Base-by-base conservation (phyloP, 352 stramenopile genomes). In the Phytopythium mirpurense region DNA sequence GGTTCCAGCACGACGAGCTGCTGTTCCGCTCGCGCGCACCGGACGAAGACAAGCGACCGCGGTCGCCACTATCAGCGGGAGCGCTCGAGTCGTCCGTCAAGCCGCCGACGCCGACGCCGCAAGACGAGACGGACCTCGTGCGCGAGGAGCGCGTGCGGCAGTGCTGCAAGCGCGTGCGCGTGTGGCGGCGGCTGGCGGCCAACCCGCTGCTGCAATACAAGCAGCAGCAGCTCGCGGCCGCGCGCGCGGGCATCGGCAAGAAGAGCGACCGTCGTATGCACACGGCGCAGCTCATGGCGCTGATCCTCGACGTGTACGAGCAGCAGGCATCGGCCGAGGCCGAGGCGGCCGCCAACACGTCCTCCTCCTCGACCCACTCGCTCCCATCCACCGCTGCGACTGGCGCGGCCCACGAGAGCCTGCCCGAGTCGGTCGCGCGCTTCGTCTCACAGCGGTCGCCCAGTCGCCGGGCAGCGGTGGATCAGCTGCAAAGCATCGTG, bases 241-340 rank as follows among this genome's bases (percentile, higher is more conserved):
- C 43, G 10, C 63, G 56, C n/a, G 26, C 45, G 5, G 62, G 61
- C 21, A 45, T 47, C 24, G 53, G 50, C 10, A 82, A 86, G 42
- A 88, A 86, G 44, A 73, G 63, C 16, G 79, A 90, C 27, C 68
- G 76, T 16, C 75, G 80, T 16, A 88, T 93, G 59, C 82, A 93
- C 56, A 54, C 86, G 19, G 78, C 78, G 16, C 47, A 86, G 32
- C 55, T 90, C 21, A 76, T 90, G 67, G 61, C 73, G 8, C 59
- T 86, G 57, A 88, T 90, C 52, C 57, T 89, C 35, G 80, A 93
- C 42, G 70, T 90, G 9, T 90, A 86, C 60, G 82, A 90, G 44
- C 77, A 88, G 54, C 67, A 65, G 4, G 60, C 83, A 40, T 51
- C 69, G 19, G 58, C 52, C 21, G 73, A 81, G 52, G 23, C 65